Base-by-base conservation (phyloP, 2,329 filamentous ascomycete species). In the Pyrenophora seminiperda region DNA sequence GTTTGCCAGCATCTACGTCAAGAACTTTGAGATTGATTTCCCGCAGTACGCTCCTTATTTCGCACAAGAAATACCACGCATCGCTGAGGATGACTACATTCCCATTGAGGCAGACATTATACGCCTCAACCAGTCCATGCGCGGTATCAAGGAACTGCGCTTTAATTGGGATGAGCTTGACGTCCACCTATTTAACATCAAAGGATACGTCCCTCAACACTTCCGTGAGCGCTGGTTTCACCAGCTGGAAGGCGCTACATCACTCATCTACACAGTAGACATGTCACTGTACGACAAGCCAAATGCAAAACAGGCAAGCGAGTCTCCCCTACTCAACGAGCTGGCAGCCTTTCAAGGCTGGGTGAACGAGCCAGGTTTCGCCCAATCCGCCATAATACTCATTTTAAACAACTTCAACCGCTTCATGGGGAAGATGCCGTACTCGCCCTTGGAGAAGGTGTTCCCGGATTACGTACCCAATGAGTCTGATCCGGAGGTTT, bases 11-110 rank as follows among this genome's bases (percentile, higher is more conserved):
- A 46, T 71, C 18, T 72, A 64, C 41, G 52, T 68, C 29, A 59
- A 63, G 20, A 72, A 72, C 41, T 70, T 71, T 17, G 70, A 72
- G 46, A 72, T 72, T 41, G 67, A 66, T 20, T 72, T 72, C 38
- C 70, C 70, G 1, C 70, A 69, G 39, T 71, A 70, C 30, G 58
- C 70, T 3, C 51, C 66, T 1, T 72, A 72, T 47, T 72, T 66
- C 41, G 68, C 58, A 1, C 62, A 67, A 31, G 64, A 68, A 41
- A 53, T 65, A 2, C 22, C 53, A 6, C 56, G 70, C 17, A 68
- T 72, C 31, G 61, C 67, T 1, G 42, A 40, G 5, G 19, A 46
- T 18, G 64, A 70, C 42, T 72, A 68, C 43, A 36, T 72, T 9
- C 70, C 70, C 13, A 58, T 52, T 14, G 67, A 71, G 40, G 67